Conservation (phyloP, 2,329 filamentous ascomycete genomes). For the Thielaviopsis musarum region DNA sequence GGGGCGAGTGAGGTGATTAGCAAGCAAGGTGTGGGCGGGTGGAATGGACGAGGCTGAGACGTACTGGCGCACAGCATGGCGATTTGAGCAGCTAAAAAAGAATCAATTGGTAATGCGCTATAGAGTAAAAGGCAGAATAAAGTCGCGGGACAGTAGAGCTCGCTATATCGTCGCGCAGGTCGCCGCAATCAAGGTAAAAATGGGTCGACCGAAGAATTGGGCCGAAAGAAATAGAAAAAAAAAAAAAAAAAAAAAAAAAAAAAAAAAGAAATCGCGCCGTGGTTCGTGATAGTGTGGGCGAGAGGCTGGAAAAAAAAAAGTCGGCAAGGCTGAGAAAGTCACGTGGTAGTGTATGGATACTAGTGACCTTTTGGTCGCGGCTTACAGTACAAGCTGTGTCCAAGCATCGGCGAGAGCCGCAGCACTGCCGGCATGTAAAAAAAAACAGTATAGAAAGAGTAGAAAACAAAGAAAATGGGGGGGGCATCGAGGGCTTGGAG, state of each 20-base stretch:
- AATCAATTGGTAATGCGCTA: background rate
- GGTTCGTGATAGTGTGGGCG: slow-evolving; percentile 5
- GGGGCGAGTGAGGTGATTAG: background rate
- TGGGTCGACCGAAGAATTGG: background rate
- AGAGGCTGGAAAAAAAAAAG: slow-evolving; percentile 8
- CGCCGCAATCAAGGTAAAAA: background rate
- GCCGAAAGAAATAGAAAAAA: background rate
- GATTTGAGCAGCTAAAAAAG: slow-evolving; percentile 10
- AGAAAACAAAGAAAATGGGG: too few relatives aligned
- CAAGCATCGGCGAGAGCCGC: too few relatives aligned
- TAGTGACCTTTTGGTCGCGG: background rate
- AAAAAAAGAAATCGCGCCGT: background rate
- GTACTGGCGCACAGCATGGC: slow-evolving; percentile 34
- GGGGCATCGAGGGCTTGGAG: too few relatives aligned
- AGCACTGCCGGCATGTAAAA: too few relatives aligned
- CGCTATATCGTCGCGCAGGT: too few relatives aligned
- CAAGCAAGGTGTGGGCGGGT: background rate
- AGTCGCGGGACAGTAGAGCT: too few relatives aligned
- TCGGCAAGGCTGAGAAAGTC: slow-evolving; percentile 12
- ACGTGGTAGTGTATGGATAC: slow-evolving; percentile 1
- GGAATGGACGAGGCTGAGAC: slow-evolving; percentile 12
- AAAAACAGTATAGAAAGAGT: too few relatives aligned
- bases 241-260: too few relatives aligned
- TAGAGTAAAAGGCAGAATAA: background rate
- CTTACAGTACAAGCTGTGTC: background rate